Conservation (phyloP, 2,329 filamentous ascomycete genomes). For the Pseudogymnoascus pannorum region DNA sequence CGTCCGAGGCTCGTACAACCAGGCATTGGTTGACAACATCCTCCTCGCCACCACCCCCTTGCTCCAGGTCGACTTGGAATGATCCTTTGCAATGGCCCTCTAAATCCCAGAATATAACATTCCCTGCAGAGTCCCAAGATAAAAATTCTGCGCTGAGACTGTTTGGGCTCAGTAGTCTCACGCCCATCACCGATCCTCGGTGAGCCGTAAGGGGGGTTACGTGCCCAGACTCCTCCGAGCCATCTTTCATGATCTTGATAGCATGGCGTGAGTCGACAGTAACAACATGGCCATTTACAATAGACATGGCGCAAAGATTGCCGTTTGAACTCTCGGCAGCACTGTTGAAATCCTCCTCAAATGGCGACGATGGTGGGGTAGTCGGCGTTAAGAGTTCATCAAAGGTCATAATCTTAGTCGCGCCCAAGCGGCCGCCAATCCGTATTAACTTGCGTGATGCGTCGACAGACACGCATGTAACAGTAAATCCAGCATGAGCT, state of each 20-base stretch:
- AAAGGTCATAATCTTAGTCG: constrained; percentile 44
- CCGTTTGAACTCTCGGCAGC: constrained; percentile 26
- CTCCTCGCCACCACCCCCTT: constrained; percentile 42
- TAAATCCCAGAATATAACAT: constrained; percentile 73
- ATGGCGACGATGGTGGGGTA: constrained; percentile 27
- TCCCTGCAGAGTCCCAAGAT: constrained; percentile 80
- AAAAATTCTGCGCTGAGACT: constrained; percentile 64
- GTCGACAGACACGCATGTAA: constrained; percentile 34
- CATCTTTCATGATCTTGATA: constrained; percentile 54
- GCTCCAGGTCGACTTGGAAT: constrained; percentile 63
- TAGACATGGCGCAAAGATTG: constrained; percentile 58
- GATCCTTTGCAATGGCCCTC: constrained; percentile 61
- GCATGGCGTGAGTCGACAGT: constrained; percentile 69
- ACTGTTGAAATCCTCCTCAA: constrained; percentile 14
- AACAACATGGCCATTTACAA: constrained; percentile 58
- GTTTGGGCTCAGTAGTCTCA: constrained; percentile 59
- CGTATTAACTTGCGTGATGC: constrained; percentile 27
- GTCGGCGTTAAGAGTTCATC: constrained; percentile 30
- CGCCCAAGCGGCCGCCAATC: constrained; percentile 32
- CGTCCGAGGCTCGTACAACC: constrained; percentile 51
- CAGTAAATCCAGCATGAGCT: constrained; percentile 56
- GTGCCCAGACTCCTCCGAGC: constrained; percentile 20
- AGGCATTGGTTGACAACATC: constrained; percentile 52
- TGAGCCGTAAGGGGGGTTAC: constrained; percentile 53
- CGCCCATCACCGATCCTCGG: constrained; percentile 62